These are phyloP conservation scores for Flueggea neowawraea DNA, from an alignment of 441 rosid species.

Conservation along the genomic window DNA sequence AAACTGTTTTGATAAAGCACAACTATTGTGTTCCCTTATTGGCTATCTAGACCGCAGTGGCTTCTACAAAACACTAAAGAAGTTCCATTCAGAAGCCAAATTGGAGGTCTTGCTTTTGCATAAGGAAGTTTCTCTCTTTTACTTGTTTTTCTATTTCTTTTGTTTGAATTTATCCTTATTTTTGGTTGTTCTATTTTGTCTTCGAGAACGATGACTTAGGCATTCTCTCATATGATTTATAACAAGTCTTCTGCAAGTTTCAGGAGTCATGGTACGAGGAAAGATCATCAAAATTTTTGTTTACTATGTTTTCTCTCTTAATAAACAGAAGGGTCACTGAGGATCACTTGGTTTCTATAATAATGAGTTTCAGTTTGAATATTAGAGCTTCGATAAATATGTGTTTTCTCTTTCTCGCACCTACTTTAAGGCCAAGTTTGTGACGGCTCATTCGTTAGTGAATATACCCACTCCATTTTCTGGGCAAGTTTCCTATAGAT, in stretches of 20 bases:
- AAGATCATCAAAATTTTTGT: not conserved
- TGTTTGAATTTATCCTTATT: not conserved
- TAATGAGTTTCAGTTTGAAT: too few species aligned
- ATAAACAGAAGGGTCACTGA: not conserved
- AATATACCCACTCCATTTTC: too few species aligned
- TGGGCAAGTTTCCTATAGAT: too few species aligned
- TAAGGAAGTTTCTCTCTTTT: not conserved
- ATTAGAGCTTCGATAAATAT: too few species aligned
- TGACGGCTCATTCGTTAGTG: too few species aligned
- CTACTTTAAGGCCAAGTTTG: too few species aligned
- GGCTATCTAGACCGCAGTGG: constrained; percentile 54
- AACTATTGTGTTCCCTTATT: constrained; percentile 60
- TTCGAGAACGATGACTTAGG: constrained; percentile 47
- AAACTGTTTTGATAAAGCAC: too few species aligned
- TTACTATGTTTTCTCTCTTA: not conserved
- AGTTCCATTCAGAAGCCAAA: constrained; percentile 63
- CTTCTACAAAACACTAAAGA: constrained; percentile 69
- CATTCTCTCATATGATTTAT: constrained; percentile 44
- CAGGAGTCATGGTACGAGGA: constrained; percentile 44
- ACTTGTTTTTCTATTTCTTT: not conserved
- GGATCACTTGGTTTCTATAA: too few species aligned
- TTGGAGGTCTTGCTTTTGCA: constrained; percentile 39
- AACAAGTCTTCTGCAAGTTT: constrained; percentile 50
- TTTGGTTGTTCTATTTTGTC: not conserved
- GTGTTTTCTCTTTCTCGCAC: too few species aligned